Conservation (phyloP, 164 flowering plant species). For the Platanus orientalis region DNA sequence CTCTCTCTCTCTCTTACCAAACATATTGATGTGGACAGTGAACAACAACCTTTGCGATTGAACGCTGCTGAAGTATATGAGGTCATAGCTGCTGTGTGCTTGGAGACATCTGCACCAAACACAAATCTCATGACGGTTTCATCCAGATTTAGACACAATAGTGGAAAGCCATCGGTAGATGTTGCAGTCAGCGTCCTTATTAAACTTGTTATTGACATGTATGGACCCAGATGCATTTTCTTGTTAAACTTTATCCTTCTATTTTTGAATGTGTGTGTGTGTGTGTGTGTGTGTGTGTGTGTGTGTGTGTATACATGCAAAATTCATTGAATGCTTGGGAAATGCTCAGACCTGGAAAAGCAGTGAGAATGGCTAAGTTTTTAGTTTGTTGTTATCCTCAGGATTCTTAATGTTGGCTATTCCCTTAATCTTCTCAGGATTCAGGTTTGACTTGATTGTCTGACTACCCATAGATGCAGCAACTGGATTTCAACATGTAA, state of each 20-base stretch:
- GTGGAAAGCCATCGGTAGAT: slow-evolving; percentile 86
- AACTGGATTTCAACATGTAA: no score
- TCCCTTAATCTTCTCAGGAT: no score
- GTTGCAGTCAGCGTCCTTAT: slow-evolving; percentile 97
- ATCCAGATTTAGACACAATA: slow-evolving; percentile 56
- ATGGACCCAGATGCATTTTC: slow-evolving; percentile 31
- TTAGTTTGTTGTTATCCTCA: no score
- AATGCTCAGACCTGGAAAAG: neutral
- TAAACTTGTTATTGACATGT: slow-evolving; percentile 99
- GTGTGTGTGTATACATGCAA: neutral
- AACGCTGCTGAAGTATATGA: slow-evolving; percentile 87
- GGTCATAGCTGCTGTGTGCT: slow-evolving; percentile 91
- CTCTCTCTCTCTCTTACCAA: slow-evolving; percentile 1
- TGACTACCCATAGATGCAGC: no score
- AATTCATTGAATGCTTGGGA: neutral
- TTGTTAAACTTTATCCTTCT: slow-evolving; percentile 9
- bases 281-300: neutral
- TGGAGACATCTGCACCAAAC: slow-evolving; percentile 57
- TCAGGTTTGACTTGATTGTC: no score
- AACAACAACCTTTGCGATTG: slow-evolving; percentile 90
- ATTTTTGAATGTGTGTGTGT: slow-evolving; percentile 1
- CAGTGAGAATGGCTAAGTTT: no score
- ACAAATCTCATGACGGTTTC: slow-evolving; percentile 61
- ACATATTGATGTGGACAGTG: slow-evolving; percentile 46
- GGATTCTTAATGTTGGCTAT: no score